Percentiles rank a stretch among this genome's conserved stretches.
These are phyloP conservation scores for Cerioporus squamosus DNA, from an alignment of 1,284 basidiomycete genomes.

Conservation along the genomic window DNA sequence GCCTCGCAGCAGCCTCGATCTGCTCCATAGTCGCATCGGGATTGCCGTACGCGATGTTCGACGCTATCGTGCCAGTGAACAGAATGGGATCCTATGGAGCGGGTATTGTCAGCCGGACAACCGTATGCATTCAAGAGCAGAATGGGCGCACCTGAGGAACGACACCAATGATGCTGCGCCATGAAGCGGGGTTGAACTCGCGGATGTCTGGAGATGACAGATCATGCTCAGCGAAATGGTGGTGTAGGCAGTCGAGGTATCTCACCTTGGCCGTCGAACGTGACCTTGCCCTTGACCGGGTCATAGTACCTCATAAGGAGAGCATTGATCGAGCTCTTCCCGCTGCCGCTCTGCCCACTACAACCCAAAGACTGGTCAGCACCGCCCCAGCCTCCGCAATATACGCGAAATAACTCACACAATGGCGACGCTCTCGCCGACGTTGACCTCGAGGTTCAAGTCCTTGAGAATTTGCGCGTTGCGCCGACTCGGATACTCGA, in stretches of 20 bases:
- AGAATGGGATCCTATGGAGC: slow-evolving; percentile 67
- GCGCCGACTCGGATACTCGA: slow-evolving; percentile 86
- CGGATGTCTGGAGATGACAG: too few relatives aligned
- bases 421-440: slow-evolving; percentile 89
- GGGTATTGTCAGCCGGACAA: neutral
- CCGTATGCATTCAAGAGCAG: neutral
- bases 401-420: slow-evolving; percentile 62
- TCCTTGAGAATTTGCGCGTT: slow-evolving; percentile 81
- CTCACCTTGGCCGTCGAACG: slow-evolving; percentile 84
- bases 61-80: slow-evolving; percentile 88
- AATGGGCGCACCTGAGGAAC: neutral
- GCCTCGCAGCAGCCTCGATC: slow-evolving; percentile 86
- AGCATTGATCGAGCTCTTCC: slow-evolving; percentile 91
- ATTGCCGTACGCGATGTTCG: slow-evolving; percentile 92
- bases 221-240: too few relatives aligned
- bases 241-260: too few relatives aligned
- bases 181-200: neutral
- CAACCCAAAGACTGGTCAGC: neutral
- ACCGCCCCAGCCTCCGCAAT: slow-evolving; percentile 3
- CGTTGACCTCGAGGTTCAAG: slow-evolving; percentile 76
- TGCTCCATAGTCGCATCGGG: slow-evolving; percentile 75
- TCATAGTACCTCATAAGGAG: slow-evolving; percentile 94
- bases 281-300: slow-evolving; percentile 80
- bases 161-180: neutral
- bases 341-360: slow-evolving; percentile 88